Evolutionary conservation across 2,329 filamentous ascomycete genomes (phyloP), one percentile per base, ranked within the genome.

Genomic region (Sporothrix phasma): DNA sequence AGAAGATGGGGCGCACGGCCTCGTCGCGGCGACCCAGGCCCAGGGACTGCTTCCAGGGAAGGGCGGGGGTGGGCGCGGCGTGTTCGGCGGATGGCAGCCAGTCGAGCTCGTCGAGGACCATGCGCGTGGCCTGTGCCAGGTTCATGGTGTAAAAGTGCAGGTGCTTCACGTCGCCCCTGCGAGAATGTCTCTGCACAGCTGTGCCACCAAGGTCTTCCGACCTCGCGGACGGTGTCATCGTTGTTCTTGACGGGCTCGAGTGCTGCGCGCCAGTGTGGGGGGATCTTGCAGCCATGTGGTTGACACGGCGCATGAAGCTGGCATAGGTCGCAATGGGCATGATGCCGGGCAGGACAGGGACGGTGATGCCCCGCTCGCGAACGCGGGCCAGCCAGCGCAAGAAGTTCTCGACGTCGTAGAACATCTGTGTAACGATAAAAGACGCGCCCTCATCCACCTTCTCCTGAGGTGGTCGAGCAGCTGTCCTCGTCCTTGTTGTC

Each of bases 91-190:
- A 89, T 1, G 94, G 93, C 59, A 90, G 83, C 76, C 96, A 85
- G 62, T 87, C 81, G 26, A 99, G 81, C 74, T 97, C 92, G 70
- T 97, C 92, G 15, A 99, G 83, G 26, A 99, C 86, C 88, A 97
- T 92, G 70, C 89, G 88, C 1, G 93, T 97, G 60, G 94, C 90
- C 75, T 96, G 91, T 11, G 92, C 93, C 22, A 99, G 82, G 76
- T 99, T 99, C 94, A 99, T 99, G 66, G 94, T 99, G 79, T 99
- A 99, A 77, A 99, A 99, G 76, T 99, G 94, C 68, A 99, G 77
- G 73, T 97, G 92, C 68, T 86, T 82, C 69, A 97, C 90, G 51
- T 69, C 68, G 46, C 92, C 94, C 86, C 87, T 65, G 86, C 84
- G 64, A 97, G 80, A 66, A 99, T 84, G 76, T 88, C 90, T 66